These are phyloP conservation scores for bread wheat (Triticum aestivum) DNA, from an alignment of 176 grass and related monocot species.

Conservation along the genomic window DNA sequence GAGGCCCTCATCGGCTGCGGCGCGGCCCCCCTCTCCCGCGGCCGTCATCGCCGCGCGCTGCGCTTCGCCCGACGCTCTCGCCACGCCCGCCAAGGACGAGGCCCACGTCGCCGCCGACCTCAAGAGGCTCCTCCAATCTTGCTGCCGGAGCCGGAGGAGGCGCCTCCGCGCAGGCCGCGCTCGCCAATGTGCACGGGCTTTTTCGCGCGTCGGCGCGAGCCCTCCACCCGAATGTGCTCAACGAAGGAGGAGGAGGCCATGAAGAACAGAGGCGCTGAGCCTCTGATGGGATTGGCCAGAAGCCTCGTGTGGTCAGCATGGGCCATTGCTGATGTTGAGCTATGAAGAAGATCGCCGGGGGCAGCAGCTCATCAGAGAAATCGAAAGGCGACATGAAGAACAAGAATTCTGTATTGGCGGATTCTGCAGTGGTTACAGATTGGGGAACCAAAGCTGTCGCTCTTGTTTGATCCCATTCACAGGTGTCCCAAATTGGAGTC, in stretches of 20 bases:
- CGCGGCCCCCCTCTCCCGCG: conserved; percentile 1
- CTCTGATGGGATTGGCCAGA: conserved; percentile 43
- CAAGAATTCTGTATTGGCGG: too few species aligned
- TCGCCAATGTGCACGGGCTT: conserved; percentile 50
- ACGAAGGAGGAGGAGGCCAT: conserved; percentile 23
- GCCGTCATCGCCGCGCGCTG: conserved; percentile 31
- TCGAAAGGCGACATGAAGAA: not conserved
- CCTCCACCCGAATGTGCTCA: conserved; percentile 49
- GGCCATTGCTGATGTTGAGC: conserved; percentile 43
- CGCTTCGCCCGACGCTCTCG: conserved; percentile 26
- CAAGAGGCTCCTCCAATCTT: conserved; percentile 71
- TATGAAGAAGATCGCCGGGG: conserved; percentile 25
- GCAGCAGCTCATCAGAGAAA: conserved; percentile 59
- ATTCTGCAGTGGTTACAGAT: conserved; percentile 14
- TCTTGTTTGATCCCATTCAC: too few species aligned
- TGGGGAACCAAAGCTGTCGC: conserved; percentile 21
- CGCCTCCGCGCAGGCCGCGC: not conserved
- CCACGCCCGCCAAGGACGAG: conserved; percentile 68
- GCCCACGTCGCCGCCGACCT: conserved; percentile 71
- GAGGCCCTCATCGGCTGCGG: conserved; percentile 68
- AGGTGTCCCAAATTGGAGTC: not conserved
- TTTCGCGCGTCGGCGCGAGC: conserved; percentile 66
- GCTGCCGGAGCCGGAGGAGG: conserved; percentile 18
- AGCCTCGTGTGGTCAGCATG: conserved; percentile 45
- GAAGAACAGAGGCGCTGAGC: too few species aligned